Conservation (phyloP, 371 early-diverging fungal genomes). For the Zopfochytrium polystomum region DNA sequence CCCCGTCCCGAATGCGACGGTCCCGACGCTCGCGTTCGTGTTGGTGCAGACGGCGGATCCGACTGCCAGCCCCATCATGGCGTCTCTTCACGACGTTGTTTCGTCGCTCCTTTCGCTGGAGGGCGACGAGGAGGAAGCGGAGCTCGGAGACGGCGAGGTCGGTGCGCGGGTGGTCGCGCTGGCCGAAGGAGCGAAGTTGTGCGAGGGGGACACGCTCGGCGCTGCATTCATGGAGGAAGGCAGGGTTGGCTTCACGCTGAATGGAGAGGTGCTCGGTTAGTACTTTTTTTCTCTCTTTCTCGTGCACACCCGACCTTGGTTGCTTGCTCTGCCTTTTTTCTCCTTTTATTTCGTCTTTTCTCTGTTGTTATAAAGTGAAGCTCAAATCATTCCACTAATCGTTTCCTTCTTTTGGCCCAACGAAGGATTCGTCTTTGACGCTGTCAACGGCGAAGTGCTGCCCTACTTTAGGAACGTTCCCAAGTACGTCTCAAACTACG, state of each 20-base stretch:
- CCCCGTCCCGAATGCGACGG: not conserved
- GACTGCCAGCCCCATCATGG: too few species aligned
- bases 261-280: conserved; percentile 23
- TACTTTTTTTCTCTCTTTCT: not conserved
- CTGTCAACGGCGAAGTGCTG: not conserved
- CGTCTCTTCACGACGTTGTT: too few species aligned
- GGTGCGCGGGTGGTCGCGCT: conserved; percentile 1
- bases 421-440: not conserved
- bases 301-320: too few species aligned
- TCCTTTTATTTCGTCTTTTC: conserved; percentile 1
- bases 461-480: conserved; percentile 24
- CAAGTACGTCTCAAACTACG: conserved; percentile 13
- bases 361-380: not conserved
- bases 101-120: too few species aligned
- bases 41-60: not conserved
- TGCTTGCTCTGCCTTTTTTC: too few species aligned
- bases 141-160: not conserved
- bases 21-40: not conserved
- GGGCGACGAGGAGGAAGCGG: too few species aligned
- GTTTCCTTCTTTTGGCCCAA: too few species aligned
- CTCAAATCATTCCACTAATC: not conserved
- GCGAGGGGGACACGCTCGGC: conserved; percentile 31
- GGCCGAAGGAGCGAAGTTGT: not conserved
- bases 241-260: conserved; percentile 22
- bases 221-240: conserved; percentile 9